Base-by-base conservation (phyloP, 208 protist species). In the Leishmania arabica region DNA sequence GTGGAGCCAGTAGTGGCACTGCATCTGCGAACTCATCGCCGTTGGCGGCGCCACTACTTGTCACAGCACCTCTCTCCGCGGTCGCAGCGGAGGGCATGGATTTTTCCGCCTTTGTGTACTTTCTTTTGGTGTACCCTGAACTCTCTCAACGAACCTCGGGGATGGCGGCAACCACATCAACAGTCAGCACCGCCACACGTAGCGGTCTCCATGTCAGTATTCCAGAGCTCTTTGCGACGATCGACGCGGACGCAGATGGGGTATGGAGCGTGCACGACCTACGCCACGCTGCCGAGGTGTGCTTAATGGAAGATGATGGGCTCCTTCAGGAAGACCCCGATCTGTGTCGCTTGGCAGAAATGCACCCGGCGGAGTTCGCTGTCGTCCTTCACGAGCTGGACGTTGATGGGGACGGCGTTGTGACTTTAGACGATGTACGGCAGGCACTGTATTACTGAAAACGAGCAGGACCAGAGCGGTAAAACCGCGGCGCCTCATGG, bases 241-340 rank as follows among this genome's bases (percentile, higher is more conserved):
- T 96, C 5, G 93, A 96, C 84, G 49, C 69, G 27, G 88, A 96
- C 66, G 74, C 79, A 15, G 90, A 96, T 80, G 93, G 91, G 9
- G 81, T 84, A 62, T 83, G 94, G 58, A 87, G 89, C 8, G 79
- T 84, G 54, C 68, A 75, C 56, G 93, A 96, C 69, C 53, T 96
- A 3, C 84, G 85, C 47, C n/a, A 54, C 21, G 77, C 83, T 13
- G 78, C 93, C 17, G 77, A 84, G 65, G 73, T 58, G 64, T 84
- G 77, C 53, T 60, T 87, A 1, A 81, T 88, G 53, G 78, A 90
- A 13, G 77, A 88, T 34, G 87, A 89, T 17, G 84, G 80, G 24
- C 77, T 84, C 8, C 66, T 93, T 34, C 73, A 76, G 8, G 77
- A 85, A 21, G 87, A 95, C 75, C 70, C 78, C 37, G 90, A 89